Conservation (phyloP, 192 early-diverging fungal genomes). For the Coemansia sp. region DNA sequence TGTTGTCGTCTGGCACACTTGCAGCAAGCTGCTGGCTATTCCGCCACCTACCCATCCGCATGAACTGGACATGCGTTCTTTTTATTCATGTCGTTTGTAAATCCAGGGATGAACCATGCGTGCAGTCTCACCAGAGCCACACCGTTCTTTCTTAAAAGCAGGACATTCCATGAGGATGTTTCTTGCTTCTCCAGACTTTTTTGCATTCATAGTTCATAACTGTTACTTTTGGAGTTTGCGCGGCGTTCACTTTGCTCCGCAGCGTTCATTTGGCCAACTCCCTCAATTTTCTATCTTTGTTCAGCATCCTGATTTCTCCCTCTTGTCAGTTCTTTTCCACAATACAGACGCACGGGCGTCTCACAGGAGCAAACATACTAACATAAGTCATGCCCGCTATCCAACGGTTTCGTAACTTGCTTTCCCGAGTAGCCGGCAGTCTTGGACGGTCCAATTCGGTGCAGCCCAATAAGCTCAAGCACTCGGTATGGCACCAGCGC, state of each 20-base stretch:
- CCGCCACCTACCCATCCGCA: background rate
- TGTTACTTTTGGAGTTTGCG: background rate
- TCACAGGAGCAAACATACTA: background rate
- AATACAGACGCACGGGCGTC: background rate
- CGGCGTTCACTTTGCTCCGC: slow-evolving; percentile 1
- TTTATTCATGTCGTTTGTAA: slow-evolving; percentile 1
- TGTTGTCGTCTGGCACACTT: background rate
- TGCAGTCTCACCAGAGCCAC: background rate
- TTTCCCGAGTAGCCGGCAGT: slow-evolving; percentile 48
- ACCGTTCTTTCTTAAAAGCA: background rate
- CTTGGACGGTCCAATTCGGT: slow-evolving; percentile 43
- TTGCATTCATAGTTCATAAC: background rate
- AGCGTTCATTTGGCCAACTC: slow-evolving; percentile 1
- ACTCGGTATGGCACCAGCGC: slow-evolving; percentile 37
- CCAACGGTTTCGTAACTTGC: slow-evolving; percentile 33
- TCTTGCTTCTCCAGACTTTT: slow-evolving; percentile 12
- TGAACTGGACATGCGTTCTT: slow-evolving; percentile 1
- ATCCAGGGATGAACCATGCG: slow-evolving; percentile 1
- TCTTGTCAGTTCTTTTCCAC: background rate
- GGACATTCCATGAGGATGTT: slow-evolving; percentile 2
- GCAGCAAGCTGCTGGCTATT: background rate
- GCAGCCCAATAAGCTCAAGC: slow-evolving; percentile 38
- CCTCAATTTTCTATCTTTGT: background rate
- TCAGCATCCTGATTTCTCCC: background rate
- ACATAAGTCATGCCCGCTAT: slow-evolving; percentile 35